Evolutionary conservation across 2,329 filamentous ascomycete genomes (phyloP).

Genomic region (Xylaria polymorpha): DNA sequence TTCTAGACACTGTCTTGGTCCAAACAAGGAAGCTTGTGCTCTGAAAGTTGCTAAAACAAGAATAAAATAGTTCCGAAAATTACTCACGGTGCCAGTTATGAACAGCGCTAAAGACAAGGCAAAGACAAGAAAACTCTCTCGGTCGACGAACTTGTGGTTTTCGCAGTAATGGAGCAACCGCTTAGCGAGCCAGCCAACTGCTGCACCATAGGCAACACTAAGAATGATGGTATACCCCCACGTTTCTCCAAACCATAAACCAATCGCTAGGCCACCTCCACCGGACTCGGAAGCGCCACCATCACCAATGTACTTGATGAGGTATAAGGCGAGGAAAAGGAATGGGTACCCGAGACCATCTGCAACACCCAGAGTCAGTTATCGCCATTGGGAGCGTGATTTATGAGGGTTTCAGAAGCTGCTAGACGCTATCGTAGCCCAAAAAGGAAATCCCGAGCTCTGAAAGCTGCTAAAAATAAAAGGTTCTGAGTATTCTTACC

Average conservation of each 20-base stretch:
- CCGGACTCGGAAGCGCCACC: slow-evolving; percentile 66
- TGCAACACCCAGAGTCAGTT: too few species aligned
- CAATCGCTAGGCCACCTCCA: slow-evolving; percentile 74
- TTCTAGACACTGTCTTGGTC: too few species aligned
- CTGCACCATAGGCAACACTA: slow-evolving; percentile 79
- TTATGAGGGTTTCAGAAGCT: too few species aligned
- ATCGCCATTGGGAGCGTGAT: too few species aligned
- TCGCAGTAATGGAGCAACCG: slow-evolving; percentile 87
- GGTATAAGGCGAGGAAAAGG: slow-evolving; percentile 83
- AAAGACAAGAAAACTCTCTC: slow-evolving; percentile 89
- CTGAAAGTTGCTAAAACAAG: too few species aligned
- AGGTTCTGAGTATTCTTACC: slow-evolving; percentile 48
- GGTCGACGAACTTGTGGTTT: slow-evolving; percentile 81
- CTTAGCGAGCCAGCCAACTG: slow-evolving; percentile 84
- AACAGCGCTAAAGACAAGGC: slow-evolving; percentile 87
- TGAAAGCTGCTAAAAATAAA: too few species aligned
- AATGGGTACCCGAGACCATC: slow-evolving; percentile 90
- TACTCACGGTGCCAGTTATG: slow-evolving; percentile 74
- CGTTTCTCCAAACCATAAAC: slow-evolving; percentile 85
- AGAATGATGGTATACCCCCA: slow-evolving; percentile 86
- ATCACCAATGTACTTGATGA: slow-evolving; percentile 79
- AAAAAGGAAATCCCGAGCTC: too few species aligned
- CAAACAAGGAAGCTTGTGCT: too few species aligned
- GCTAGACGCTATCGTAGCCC: too few species aligned
- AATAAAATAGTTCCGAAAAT: too few species aligned